These are phyloP conservation scores for Echinosphaeria canescens DNA, from an alignment of 2,329 filamentous ascomycete genomes.

Conservation along the genomic window DNA sequence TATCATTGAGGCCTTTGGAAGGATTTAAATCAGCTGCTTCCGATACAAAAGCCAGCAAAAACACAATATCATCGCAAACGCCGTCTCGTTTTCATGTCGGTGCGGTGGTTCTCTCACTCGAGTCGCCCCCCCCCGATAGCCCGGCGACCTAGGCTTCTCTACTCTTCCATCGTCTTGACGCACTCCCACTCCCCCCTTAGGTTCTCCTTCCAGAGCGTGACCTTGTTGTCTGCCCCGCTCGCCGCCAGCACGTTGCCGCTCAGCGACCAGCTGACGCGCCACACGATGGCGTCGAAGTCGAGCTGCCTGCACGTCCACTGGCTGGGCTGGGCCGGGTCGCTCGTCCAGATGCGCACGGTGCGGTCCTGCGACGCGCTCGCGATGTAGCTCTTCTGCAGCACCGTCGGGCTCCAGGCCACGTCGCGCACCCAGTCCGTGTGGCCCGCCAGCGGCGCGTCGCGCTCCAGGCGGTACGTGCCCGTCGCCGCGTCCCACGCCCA, in stretches of 20 bases:
- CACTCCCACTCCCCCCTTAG: constrained; percentile 92
- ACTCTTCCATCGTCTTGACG: constrained; percentile 92
- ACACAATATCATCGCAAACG: too few relatives aligned
- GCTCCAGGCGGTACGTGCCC: constrained; percentile 38
- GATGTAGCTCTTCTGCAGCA: constrained; percentile 91
- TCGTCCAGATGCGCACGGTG: constrained; percentile 94
- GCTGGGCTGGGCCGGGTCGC: constrained; percentile 38
- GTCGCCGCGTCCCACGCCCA: constrained; percentile 59
- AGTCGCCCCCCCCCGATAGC: too few relatives aligned
- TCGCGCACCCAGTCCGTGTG: constrained; percentile 96
- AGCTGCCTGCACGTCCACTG: constrained; percentile 77
- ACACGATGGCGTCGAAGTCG: constrained; percentile 73
- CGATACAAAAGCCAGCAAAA: too few relatives aligned
- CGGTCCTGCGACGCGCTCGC: constrained; percentile 91
- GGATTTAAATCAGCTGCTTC: too few relatives aligned
- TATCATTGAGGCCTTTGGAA: too few relatives aligned
- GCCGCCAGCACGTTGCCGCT: constrained; percentile 93
- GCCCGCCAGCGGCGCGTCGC: constrained; percentile 46
- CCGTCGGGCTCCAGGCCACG: constrained; percentile 90
- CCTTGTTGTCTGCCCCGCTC: constrained; percentile 87
- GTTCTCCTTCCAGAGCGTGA: constrained; percentile 97
- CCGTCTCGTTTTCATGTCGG: too few relatives aligned
- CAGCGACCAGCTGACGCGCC: constrained; percentile 95
- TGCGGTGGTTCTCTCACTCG: too few relatives aligned
- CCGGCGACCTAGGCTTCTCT: constrained; percentile 7